phyloP scores from a whole-genome alignment of 352 stramenopile genomes.

The Halophytophthora polymorphica region DNA sequence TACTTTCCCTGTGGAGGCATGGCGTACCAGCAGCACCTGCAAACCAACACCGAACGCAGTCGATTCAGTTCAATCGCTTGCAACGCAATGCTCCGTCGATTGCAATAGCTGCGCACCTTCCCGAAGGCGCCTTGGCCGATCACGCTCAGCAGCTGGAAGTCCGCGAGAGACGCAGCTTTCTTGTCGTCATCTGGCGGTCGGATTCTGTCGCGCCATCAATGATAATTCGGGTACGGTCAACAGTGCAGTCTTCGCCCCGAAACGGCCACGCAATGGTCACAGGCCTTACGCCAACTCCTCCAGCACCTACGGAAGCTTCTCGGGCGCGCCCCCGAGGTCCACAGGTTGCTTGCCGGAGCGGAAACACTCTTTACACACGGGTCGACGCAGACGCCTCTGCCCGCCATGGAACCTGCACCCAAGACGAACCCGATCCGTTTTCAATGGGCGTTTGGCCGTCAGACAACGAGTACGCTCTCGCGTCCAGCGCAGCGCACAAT shows the following conservation, averaged over 20 bases:
- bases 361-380: conserved; percentile 78
- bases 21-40: conserved; percentile 74
- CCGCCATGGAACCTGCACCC: conserved; percentile 54
- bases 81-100: neutral
- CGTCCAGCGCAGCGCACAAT: neutral
- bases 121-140: conserved; percentile 88
- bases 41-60: neutral
- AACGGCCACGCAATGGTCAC: neutral
- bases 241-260: neutral
- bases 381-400: conserved; percentile 41
- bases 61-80: neutral
- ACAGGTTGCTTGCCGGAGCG: conserved; percentile 37
- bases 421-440: neutral
- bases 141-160: conserved; percentile 98
- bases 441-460: neutral
- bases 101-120: conserved; percentile 24
- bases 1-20: conserved; percentile 48
- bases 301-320: conserved; percentile 19
- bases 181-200: conserved; percentile 18
- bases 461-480: neutral
- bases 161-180: conserved; percentile 75
- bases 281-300: neutral
- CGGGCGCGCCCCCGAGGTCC: conserved; percentile 28
- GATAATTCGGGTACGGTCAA: neutral
- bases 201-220: conserved; percentile 12